Conservation (phyloP, 2,329 filamentous ascomycete species). For the Myriosclerotinia curreyana region DNA sequence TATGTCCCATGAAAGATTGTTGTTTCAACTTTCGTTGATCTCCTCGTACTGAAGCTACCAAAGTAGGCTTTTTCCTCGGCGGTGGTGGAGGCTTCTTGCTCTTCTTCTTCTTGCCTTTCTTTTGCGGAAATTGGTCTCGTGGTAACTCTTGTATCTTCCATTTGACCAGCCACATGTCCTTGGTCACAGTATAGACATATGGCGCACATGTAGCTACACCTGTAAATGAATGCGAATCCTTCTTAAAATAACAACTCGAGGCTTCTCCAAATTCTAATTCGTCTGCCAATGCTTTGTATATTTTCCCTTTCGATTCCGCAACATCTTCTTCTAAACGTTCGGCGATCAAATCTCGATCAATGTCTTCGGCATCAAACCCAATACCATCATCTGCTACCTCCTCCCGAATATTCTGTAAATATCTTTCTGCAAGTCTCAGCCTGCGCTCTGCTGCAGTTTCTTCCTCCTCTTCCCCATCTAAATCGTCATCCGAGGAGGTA, state of each 20-base stretch:
- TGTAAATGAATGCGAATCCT: conserved; percentile 74
- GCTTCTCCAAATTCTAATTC: conserved; percentile 68
- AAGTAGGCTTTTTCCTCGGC: conserved; percentile 59
- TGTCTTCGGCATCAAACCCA: conserved; percentile 90
- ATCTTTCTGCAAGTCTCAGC: conserved; percentile 83
- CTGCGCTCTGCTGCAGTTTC: conserved; percentile 90
- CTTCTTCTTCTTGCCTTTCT: conserved; percentile 52
- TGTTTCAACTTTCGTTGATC: conserved; percentile 59
- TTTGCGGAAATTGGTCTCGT: conserved; percentile 56
- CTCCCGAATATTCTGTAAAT: conserved; percentile 83
- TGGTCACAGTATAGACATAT: conserved; percentile 83
- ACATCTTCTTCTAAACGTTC: conserved; percentile 89
- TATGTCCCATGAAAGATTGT: conserved; percentile 71
- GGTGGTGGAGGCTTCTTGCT: conserved; percentile 56
- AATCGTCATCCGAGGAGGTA: conserved; percentile 52
- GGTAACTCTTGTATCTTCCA: conserved; percentile 76
- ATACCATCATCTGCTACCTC: conserved; percentile 67
- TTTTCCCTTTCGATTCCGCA: conserved; percentile 82
- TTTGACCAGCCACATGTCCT: conserved; percentile 80
- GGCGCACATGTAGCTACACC: conserved; percentile 75
- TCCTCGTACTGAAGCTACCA: conserved; percentile 61
- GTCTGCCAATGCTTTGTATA: conserved; percentile 76
- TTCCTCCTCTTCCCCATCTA: conserved; percentile 59
- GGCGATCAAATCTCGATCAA: conserved; percentile 89
- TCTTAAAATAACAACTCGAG: conserved; percentile 69